Evolutionary conservation across 1,284 basidiomycete genomes (phyloP), one percentile per base, ranked within the genome.

Genomic region (Xerocomus amazonicus): DNA sequence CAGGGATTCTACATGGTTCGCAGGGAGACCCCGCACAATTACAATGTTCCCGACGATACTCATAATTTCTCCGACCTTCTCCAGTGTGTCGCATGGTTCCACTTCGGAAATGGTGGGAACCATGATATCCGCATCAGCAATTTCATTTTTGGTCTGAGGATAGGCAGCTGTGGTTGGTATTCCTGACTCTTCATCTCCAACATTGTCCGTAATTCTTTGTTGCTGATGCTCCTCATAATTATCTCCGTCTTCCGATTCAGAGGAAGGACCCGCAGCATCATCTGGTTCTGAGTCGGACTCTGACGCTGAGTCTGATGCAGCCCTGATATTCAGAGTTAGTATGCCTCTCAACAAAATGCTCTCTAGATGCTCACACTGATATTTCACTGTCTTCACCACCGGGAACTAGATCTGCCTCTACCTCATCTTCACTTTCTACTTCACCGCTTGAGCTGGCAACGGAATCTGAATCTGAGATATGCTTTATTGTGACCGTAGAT

Each of bases 31-130:
- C 55, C 75, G 81, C 45, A 92, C 73, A 47, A 92, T 84, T 43
- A 83, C 86, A 31, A 82, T 76, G 40, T 79, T 80, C 56, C 81
- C 81, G 33, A 91, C 70, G 44, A 91, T 76, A 54, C 74, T 85
- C 76, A 84, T 79, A 19, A 93, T 72, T 55, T 89, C 81, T 47
- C 90, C 90, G 6, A 90, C 80, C 59, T 74, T 78, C 61, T 88
- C 85, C 45, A 93, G 70, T 2, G 63, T 59, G 56, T 87, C 87
- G 26, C 81, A 72, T 9, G 74, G 64, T 0, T 72, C 78, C 39
- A 87, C 75, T 62, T 81, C 71, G 39, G 78, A 70, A 26, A 84
- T 69, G 6, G 79, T 73, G 14, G 86, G 87, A 50, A 84, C 60
- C 14, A 67, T 64, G 49, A 87, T 69, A 19, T 74, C 70, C 14